Percentiles rank a stretch among this genome's conserved stretches.
phyloP scores from a whole-genome alignment of 257 asterid genomes.

The Przewalskia tangutica region DNA sequence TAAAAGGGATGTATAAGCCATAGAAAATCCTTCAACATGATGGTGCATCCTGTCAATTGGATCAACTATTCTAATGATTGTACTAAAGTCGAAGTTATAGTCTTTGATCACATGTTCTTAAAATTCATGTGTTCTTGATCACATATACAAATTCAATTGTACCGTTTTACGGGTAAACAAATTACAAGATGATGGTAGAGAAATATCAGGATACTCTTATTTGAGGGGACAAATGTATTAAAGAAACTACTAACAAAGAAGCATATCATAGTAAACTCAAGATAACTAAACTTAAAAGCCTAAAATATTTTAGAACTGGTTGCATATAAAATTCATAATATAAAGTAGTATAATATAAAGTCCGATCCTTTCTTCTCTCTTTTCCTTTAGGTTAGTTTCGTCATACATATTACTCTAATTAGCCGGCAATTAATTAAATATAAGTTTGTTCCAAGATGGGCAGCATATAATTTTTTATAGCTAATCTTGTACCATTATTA shows the following conservation, averaged over 20 bases:
- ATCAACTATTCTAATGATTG: not conserved
- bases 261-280: not conserved
- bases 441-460: not conserved
- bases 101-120: no score
- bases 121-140: no score
- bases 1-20: no score
- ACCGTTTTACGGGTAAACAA: no score
- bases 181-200: no score
- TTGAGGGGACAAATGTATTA: not conserved
- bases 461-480: not conserved
- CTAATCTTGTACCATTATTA: not conserved
- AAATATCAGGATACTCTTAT: not conserved
- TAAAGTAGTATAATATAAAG: no score
- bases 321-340: no score
- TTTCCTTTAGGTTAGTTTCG: not conserved
- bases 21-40: no score
- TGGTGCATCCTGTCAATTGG: no score
- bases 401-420: not conserved
- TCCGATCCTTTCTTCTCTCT: not conserved
- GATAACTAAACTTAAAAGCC: not conserved
- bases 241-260: not conserved
- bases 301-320: not conserved
- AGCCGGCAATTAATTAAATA: not conserved
- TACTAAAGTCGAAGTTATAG: no score
- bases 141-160: no score